Percentiles rank a stretch among this genome's conserved stretches.
Evolutionary conservation across 495 filamentous ascomycete genomes (phyloP).

Genomic region (Trypethelium eluteriae): DNA sequence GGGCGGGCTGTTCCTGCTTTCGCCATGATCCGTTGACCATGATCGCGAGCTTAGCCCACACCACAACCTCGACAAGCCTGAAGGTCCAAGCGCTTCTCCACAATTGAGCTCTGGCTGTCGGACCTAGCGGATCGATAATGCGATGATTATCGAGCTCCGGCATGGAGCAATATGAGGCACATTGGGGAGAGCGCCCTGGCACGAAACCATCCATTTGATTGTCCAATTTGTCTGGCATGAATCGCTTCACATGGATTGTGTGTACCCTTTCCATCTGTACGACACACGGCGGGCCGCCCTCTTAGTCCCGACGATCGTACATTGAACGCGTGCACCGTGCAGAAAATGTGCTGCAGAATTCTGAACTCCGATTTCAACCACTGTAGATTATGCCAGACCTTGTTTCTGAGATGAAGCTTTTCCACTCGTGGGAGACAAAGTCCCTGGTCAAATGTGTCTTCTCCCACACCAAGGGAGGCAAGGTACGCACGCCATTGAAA

Average conservation of each 20-base stretch:
- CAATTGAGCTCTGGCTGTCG: neutral
- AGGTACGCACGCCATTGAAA: neutral
- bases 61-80: neutral
- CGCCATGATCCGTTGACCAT: neutral
- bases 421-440: neutral
- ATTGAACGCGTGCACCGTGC: conserved; percentile 8
- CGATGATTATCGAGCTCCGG: neutral
- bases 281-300: conserved; percentile 5
- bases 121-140: neutral
- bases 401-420: neutral
- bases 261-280: conserved; percentile 5
- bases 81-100: neutral
- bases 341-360: neutral
- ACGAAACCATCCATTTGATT: neutral
- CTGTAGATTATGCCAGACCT: neutral
- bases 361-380: neutral
- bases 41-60: neutral
- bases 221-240: neutral
- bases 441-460: neutral
- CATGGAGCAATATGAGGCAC: neutral
- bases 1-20: conserved; percentile 9
- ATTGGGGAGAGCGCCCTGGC: neutral
- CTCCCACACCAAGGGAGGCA: neutral
- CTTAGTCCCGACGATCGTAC: conserved; percentile 6
- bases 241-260: conserved; percentile 2